Percentiles rank a stretch among this genome's conserved stretches.
phyloP scores from a whole-genome alignment of 1,139 yeast genomes.

The Geotrichum candidum region DNA sequence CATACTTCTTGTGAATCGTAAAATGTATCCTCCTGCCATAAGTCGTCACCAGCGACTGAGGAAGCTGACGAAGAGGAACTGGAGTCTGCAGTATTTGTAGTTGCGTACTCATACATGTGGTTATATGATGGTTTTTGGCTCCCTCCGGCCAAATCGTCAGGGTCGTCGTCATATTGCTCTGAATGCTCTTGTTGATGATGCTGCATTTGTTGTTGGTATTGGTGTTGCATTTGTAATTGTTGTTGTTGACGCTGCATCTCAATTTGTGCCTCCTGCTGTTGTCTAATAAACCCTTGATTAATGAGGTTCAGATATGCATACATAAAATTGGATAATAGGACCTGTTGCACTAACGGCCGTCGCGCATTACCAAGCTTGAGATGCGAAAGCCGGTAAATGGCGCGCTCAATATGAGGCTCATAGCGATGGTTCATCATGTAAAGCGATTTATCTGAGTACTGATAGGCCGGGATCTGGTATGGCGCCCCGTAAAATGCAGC shows the following conservation, averaged over 20 bases:
- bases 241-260: slow-evolving; percentile 22
- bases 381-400: slow-evolving; percentile 87
- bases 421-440: slow-evolving; percentile 50
- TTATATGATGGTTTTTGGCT: slow-evolving; percentile 16
- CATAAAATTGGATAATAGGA: slow-evolving; percentile 89
- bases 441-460: slow-evolving; percentile 34
- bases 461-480: slow-evolving; percentile 37
- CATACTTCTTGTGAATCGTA: slow-evolving; percentile 13
- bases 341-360: slow-evolving; percentile 86
- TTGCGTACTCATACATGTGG: neutral
- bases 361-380: slow-evolving; percentile 90
- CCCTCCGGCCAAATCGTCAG: slow-evolving; percentile 11
- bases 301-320: slow-evolving; percentile 91
- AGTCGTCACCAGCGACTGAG: slow-evolving; percentile 25
- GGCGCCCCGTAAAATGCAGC: slow-evolving; percentile 32
- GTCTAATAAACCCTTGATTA: slow-evolving; percentile 54
- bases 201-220: slow-evolving; percentile 4
- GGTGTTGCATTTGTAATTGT: slow-evolving; percentile 18
- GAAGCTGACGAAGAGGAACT: slow-evolving; percentile 27
- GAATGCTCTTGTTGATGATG: neutral
- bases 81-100: slow-evolving; percentile 21
- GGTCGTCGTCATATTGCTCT: neutral
- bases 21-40: slow-evolving; percentile 23
- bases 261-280: slow-evolving; percentile 25
- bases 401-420: slow-evolving; percentile 93